Conservation (phyloP, 1,139 yeast species). For the Taphrina betulina region DNA sequence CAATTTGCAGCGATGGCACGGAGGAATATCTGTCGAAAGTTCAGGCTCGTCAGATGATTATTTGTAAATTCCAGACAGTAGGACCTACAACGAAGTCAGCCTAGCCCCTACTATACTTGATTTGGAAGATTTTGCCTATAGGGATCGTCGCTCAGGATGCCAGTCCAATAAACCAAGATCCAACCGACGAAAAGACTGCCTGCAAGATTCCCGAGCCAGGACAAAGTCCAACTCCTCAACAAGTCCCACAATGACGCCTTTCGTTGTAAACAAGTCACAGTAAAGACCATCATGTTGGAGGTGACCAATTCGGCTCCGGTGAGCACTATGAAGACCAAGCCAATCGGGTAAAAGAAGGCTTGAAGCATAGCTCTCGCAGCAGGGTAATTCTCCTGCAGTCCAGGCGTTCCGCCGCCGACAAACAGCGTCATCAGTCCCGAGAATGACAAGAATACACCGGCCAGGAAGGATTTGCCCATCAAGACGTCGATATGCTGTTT, state of each 20-base stretch:
- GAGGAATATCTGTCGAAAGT: constrained; percentile 35
- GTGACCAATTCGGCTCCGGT: constrained; percentile 39
- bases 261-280: constrained; percentile 36
- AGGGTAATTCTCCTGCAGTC: constrained; percentile 49
- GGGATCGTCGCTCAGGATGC: constrained; percentile 6
- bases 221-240: constrained; percentile 27
- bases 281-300: constrained; percentile 37
- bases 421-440: constrained; percentile 71
- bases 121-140: too few species aligned
- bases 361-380: constrained; percentile 50
- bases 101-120: too few species aligned
- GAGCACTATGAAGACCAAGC: constrained; percentile 37
- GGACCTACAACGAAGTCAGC: too few species aligned
- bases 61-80: constrained; percentile 10
- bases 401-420: constrained; percentile 56
- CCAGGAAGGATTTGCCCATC: constrained; percentile 49
- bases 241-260: constrained; percentile 34
- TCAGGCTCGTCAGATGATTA: constrained; percentile 4
- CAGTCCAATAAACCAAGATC: constrained; percentile 14
- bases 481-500: constrained; percentile 36
- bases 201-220: constrained; percentile 37
- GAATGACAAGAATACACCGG: constrained; percentile 65
- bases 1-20: constrained; percentile 70
- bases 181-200: constrained; percentile 36
- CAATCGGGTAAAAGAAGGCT: constrained; percentile 38